Percentiles rank a stretch among this genome's conserved stretches.
Evolutionary conservation across 2,329 filamentous ascomycete genomes (phyloP).

Genomic region (Pseudocercospora eumusae): DNA sequence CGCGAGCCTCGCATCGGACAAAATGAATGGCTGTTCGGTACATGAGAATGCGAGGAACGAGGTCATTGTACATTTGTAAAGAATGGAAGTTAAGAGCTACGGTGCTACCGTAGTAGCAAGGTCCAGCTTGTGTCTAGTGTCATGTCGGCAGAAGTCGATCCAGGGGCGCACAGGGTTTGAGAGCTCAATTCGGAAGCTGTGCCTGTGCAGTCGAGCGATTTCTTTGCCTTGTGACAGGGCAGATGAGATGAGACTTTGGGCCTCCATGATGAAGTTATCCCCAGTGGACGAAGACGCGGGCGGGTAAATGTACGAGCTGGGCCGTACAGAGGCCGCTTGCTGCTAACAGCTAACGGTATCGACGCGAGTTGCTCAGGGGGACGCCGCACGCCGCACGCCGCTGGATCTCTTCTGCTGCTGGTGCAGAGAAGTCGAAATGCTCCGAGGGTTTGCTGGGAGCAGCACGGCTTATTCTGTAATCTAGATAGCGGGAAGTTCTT

Average conservation of each 20-base stretch:
- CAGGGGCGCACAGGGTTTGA: neutral
- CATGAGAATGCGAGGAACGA: neutral
- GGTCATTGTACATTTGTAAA: neutral
- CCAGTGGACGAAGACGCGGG: neutral
- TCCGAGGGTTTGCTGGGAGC: neutral
- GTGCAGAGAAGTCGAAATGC: neutral
- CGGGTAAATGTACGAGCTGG: neutral
- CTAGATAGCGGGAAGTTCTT: neutral
- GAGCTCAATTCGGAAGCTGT: neutral
- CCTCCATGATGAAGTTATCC: no score
- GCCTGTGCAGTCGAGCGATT: conserved; percentile 3
- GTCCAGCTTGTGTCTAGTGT: neutral
- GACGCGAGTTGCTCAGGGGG: neutral
- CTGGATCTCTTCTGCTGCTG: neutral
- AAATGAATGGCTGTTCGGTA: neutral
- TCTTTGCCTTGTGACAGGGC: conserved; percentile 1
- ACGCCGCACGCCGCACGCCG: no score
- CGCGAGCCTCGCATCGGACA: neutral
- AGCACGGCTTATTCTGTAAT: neutral
- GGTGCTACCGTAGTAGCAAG: neutral
- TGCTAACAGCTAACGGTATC: no score
- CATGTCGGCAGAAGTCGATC: conserved; percentile 5
- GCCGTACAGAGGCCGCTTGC: neutral
- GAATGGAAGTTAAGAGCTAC: neutral
- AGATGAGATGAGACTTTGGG: neutral